Evolutionary conservation across 2,329 filamentous ascomycete genomes (phyloP), one percentile per base, ranked within the genome.

Genomic region (Phoma sp.): DNA sequence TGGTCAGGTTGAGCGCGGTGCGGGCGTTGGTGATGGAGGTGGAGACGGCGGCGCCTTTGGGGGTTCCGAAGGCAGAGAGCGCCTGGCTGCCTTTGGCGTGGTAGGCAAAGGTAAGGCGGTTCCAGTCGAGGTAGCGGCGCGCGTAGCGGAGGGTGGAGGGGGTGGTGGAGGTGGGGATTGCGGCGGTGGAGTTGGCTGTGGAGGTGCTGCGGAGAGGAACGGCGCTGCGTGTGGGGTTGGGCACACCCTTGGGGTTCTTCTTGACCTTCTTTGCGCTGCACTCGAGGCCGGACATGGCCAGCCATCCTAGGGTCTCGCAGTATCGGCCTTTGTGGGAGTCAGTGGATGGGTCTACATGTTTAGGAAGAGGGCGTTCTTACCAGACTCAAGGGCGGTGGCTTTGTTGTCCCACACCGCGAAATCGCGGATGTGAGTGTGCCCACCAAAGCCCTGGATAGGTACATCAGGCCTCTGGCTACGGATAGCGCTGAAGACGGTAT

Each of bases 81-180:
- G 73, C 64, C 41, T 82, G 79, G 40, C 79, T 80, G 36, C 78
- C 79, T n/a, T 76, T 71, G 3, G 85, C 80, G 66, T 89, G 86
- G 65, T 85, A 88, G 53, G 82, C 79, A 62, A 89, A 88, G 0
- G 85, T 86, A n/a, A 80, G 75, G 4, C 85, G 80, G 69, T 89
- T 89, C 82, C 85, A 89, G 72, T 89, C 87, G 8, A 89, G 78
- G 64, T 88, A 89, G 23, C 86, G 80, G 7, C 86, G 82, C 3
- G 82, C 81, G 64, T 83, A 87, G 72, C 61, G 58, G n/a, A 71
- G 36, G 33, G 74, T 52, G n/a, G 71, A 72, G 1, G 65, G 59
- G 9, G 63, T 67, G 7, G 62, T 69, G n/a, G 72, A 73, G 1
- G 56, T 65, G 0, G 70, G 66, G 6, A 79, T 71, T 1, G 70